Conservation (phyloP, 2,329 filamentous ascomycete genomes). For the Penicillium rolfsii region DNA sequence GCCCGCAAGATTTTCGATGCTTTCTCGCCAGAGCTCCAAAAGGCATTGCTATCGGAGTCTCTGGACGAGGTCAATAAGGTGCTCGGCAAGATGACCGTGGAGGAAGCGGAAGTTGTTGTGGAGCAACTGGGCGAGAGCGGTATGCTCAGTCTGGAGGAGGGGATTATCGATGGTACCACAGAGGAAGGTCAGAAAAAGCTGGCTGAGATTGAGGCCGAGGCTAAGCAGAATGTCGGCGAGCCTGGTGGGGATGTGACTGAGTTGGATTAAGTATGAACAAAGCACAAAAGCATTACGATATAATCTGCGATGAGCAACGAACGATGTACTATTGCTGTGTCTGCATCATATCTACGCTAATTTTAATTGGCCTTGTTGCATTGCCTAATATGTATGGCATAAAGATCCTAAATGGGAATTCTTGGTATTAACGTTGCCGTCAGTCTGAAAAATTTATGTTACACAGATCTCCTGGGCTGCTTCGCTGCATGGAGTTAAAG, state of each 20-base stretch:
- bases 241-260: conserved; percentile 54
- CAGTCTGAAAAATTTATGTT: conserved; percentile 32
- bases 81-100: conserved; percentile 82
- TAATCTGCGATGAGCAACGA: conserved; percentile 8
- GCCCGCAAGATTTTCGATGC: conserved; percentile 77
- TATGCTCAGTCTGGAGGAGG: conserved; percentile 86
- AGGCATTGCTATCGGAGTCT: conserved; percentile 83
- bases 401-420: conserved; percentile 6
- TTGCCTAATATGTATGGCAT: background rate
- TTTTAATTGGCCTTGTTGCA: background rate
- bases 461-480: conserved; percentile 27
- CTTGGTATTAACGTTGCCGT: conserved; percentile 33
- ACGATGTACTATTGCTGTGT: conserved; percentile 9
- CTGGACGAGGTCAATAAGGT: conserved; percentile 88
- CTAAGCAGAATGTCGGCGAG: conserved; percentile 50
- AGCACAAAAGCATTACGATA: background rate
- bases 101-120: conserved; percentile 84
- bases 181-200: conserved; percentile 78
- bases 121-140: conserved; percentile 79
- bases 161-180: conserved; percentile 94
- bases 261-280: conserved; percentile 32
- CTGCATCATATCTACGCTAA: background rate
- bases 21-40: conserved; percentile 79
- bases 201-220: conserved; percentile 71
- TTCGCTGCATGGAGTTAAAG: conserved; percentile 29